Evolutionary conservation across 2,329 filamentous ascomycete species (phyloP).

Genomic region (Cercospora sojina): DNA sequence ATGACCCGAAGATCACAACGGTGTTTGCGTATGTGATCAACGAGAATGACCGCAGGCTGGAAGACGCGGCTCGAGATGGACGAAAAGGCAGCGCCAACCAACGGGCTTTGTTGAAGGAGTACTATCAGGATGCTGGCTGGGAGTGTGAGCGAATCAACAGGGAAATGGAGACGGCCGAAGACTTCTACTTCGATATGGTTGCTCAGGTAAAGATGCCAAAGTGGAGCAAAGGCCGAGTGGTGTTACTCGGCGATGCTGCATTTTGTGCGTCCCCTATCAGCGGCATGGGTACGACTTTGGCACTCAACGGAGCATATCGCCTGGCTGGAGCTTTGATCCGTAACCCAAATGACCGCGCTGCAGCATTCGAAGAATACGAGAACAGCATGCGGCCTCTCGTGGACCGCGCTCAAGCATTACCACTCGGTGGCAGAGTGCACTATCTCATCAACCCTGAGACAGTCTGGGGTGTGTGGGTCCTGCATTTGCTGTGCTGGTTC

Average conservation of each 20-base stretch:
- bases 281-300: conserved; percentile 40
- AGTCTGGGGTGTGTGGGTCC: conserved; percentile 24
- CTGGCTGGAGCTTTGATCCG: conserved; percentile 34
- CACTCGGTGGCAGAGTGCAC: conserved; percentile 26
- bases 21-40: conserved; percentile 32
- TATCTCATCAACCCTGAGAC: conserved; percentile 31
- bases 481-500: conserved; percentile 20
- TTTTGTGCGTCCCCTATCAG: conserved; percentile 36
- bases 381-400: conserved; percentile 29
- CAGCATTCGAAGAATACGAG: conserved; percentile 32
- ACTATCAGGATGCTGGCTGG: conserved; percentile 34
- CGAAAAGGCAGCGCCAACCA: conserved; percentile 26
- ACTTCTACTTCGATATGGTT: conserved; percentile 38
- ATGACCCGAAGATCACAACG: conserved; percentile 25
- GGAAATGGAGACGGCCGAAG: conserved; percentile 33
- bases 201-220: conserved; percentile 35
- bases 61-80: conserved; percentile 21
- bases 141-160: conserved; percentile 29
- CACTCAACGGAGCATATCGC: conserved; percentile 38
- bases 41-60: conserved; percentile 25
- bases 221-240: conserved; percentile 35
- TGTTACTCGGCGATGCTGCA: conserved; percentile 36
- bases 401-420: conserved; percentile 30
- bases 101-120: conserved; percentile 32
- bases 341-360: conserved; percentile 23